A percentile compares a stretch with the other conserved stretches of the same genome.
Evolutionary conservation across 2,329 filamentous ascomycete genomes (phyloP).

Genomic region (Cadophora luteo-olivacea): DNA sequence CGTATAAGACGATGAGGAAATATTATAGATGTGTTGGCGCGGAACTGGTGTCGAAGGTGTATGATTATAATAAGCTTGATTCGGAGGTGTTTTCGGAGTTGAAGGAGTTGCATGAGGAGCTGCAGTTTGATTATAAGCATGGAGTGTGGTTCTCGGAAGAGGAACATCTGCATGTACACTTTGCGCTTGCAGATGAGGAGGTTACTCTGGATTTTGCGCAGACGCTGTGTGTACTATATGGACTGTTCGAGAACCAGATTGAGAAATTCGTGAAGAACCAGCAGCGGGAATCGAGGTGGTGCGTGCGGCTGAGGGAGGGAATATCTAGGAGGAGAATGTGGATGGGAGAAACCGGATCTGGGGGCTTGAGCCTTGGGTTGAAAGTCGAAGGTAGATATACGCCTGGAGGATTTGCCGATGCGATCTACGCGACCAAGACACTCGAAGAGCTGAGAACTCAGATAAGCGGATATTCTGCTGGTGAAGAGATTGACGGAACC

Average conservation of each 20-base stretch:
- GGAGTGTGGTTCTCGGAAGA: slow-evolving; percentile 10
- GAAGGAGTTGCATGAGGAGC: slow-evolving; percentile 7
- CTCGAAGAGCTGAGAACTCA: slow-evolving; percentile 16
- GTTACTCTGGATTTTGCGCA: slow-evolving; percentile 10
- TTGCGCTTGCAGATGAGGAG: not conserved
- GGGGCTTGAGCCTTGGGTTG: not conserved
- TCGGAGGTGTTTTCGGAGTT: not conserved
- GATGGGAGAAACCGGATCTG: not conserved
- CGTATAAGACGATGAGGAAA: not conserved
- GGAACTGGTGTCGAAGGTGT: slow-evolving; percentile 13
- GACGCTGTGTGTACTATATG: slow-evolving; percentile 19
- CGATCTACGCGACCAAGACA: slow-evolving; percentile 2
- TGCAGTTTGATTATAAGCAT: not conserved
- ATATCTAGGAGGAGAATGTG: slow-evolving; percentile 14
- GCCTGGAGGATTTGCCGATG: slow-evolving; percentile 8
- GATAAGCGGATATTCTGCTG: not conserved
- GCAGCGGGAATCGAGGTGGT: slow-evolving; percentile 13
- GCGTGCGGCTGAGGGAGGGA: slow-evolving; percentile 8
- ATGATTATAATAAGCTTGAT: slow-evolving; percentile 5
- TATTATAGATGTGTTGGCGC: slow-evolving; percentile 9
- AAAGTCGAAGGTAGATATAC: slow-evolving; percentile 15
- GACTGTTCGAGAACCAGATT: slow-evolving; percentile 20
- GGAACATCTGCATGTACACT: slow-evolving; percentile 20
- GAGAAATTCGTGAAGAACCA: slow-evolving; percentile 9
- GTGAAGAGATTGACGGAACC: slow-evolving; percentile 3